Evolutionary conservation across 148 eudicot genomes (phyloP).

Genomic region (Rhododendron griersonianum): DNA sequence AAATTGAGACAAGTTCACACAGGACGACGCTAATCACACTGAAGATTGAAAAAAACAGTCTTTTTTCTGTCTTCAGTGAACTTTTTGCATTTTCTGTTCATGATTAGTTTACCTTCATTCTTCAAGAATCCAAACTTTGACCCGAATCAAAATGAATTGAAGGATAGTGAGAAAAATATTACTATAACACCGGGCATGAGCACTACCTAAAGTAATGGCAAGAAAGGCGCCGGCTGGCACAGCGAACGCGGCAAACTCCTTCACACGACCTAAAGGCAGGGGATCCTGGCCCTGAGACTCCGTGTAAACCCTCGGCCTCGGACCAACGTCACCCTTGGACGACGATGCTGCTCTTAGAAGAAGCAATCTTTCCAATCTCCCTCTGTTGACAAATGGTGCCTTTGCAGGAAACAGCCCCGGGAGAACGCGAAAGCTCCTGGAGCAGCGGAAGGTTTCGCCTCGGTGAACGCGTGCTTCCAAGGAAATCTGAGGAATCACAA

Average conservation of each 20-base stretch:
- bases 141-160: neutral
- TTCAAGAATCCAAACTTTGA: neutral
- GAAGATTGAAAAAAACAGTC: no score
- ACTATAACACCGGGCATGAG: neutral
- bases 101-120: neutral
- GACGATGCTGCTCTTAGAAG: slow-evolving; percentile 25
- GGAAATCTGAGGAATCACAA: neutral
- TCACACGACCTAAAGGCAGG: slow-evolving; percentile 26
- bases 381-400: neutral
- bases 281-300: slow-evolving; percentile 47
- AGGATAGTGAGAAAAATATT: neutral
- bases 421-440: slow-evolving; percentile 7
- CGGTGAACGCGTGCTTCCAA: neutral
- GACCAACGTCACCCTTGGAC: slow-evolving; percentile 12
- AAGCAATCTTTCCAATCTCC: slow-evolving; percentile 18
- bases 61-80: neutral
- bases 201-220: slow-evolving; percentile 57
- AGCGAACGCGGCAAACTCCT: slow-evolving; percentile 48
- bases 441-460: neutral
- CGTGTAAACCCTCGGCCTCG: slow-evolving; percentile 51
- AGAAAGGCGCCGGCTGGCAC: slow-evolving; percentile 63
- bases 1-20: no score
- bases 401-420: slow-evolving; percentile 17
- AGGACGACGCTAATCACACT: neutral
- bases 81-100: neutral